Conservation (phyloP, 495 filamentous ascomycete genomes). For the Penicillium riverlandense region DNA sequence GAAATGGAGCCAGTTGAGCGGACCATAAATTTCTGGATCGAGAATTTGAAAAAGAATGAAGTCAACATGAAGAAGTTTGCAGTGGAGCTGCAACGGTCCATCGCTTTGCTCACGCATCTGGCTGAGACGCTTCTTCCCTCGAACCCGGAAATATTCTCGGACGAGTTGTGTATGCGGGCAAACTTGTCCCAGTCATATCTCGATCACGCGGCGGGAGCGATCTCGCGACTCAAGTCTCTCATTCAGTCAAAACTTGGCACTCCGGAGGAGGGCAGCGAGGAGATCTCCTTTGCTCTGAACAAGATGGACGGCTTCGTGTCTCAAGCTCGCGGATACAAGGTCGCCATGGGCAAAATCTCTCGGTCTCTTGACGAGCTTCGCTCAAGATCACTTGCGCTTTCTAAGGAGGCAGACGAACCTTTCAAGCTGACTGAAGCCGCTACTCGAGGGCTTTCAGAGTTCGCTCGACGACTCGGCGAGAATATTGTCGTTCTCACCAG, state of each 20-base stretch:
- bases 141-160: conserved; percentile 69
- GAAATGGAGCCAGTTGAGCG: conserved; percentile 92
- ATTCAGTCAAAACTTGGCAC: conserved; percentile 51
- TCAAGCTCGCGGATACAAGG: conserved; percentile 75
- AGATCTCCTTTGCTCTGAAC: conserved; percentile 57
- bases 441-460: conserved; percentile 58
- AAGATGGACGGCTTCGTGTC: conserved; percentile 65
- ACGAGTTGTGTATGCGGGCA: conserved; percentile 65
- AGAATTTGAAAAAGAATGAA: conserved; percentile 73
- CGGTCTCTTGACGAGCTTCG: conserved; percentile 73
- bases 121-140: conserved; percentile 70
- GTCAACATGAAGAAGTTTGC: conserved; percentile 77
- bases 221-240: conserved; percentile 55
- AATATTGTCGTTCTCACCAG: conserved; percentile 56
- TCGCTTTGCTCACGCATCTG: conserved; percentile 79
- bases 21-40: conserved; percentile 83
- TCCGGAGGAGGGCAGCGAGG: conserved; percentile 45
- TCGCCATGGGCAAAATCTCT: conserved; percentile 72
- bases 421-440: conserved; percentile 57
- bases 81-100: conserved; percentile 67
- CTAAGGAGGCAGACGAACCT: conserved; percentile 42
- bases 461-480: conserved; percentile 60
- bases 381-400: conserved; percentile 66
- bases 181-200: conserved; percentile 78
- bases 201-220: conserved; percentile 64